Evolutionary conservation across 306 rosid genomes (phyloP).

Genomic region (Spatholobus suberectus): DNA sequence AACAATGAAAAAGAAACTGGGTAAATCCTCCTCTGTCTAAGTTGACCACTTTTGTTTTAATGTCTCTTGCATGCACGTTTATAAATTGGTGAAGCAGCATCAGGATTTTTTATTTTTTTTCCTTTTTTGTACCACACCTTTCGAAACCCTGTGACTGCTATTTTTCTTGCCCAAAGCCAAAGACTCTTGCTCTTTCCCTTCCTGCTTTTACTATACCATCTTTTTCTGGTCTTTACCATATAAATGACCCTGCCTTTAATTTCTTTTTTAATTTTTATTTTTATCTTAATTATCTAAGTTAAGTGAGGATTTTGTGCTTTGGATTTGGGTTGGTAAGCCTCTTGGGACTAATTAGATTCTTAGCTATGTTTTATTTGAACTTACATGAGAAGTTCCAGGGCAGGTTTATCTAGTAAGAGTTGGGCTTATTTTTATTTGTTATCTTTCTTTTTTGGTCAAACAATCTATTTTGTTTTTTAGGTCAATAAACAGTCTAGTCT

Average conservation of each 20-base stretch:
- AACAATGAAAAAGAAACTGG: not conserved
- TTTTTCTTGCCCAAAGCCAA: not conserved
- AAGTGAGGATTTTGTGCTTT: not conserved
- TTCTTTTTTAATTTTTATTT: not conserved
- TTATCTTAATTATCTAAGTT: not conserved
- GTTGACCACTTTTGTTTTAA: constrained; percentile 24
- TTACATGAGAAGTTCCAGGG: too few relatives aligned
- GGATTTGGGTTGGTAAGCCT: not conserved
- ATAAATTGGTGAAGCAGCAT: too few relatives aligned
- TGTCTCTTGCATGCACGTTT: not conserved
- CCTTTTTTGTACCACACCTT: not conserved
- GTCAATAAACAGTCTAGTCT: too few relatives aligned
- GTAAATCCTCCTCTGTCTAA: not conserved
- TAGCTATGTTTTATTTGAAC: not conserved
- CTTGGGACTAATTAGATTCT: not conserved
- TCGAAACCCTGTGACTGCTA: not conserved
- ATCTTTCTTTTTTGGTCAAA: not conserved
- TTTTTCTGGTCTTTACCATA: too few relatives aligned
- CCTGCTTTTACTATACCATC: too few relatives aligned
- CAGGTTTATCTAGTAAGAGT: not conserved
- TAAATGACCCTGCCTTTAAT: not conserved
- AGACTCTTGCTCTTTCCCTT: not conserved
- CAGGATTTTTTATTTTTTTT: too few relatives aligned
- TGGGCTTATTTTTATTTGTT: not conserved
- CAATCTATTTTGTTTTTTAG: too few relatives aligned